Conservation (phyloP, 257 asterid genomes). For the Rauvolfia tetraphylla region DNA sequence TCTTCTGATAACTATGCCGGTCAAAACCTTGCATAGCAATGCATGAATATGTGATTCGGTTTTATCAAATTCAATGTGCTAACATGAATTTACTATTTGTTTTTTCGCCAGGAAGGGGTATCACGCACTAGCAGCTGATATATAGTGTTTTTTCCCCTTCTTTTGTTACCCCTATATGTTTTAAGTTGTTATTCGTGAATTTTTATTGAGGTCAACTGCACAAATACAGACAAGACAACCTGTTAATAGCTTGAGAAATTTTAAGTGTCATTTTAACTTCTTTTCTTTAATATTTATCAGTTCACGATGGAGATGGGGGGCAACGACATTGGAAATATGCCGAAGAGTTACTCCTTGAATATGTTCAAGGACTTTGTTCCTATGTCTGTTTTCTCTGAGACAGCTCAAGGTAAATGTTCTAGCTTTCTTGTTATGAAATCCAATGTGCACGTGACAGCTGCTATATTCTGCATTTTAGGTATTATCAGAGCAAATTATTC, state of each 20-base stretch:
- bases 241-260: background rate
- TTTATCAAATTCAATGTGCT: background rate
- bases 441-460: background rate
- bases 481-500: background rate
- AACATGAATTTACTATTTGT: background rate
- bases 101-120: background rate
- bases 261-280: background rate
- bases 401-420: conserved; percentile 53
- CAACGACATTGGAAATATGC: conserved; percentile 48
- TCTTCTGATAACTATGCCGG: background rate
- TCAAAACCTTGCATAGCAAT: background rate
- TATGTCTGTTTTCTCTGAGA: conserved; percentile 75
- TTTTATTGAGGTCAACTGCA: background rate
- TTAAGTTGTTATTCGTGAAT: background rate
- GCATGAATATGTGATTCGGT: background rate
- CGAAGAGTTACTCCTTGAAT: conserved; percentile 77
- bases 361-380: conserved; percentile 91
- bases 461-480: background rate
- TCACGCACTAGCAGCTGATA: background rate
- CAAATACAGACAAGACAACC: background rate
- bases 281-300: conserved; percentile 32
- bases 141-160: background rate
- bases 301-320: conserved; percentile 90
- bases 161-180: background rate
- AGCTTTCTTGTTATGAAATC: background rate